phyloP scores from a whole-genome alignment of 345 rosid species.

The Brassica napus region Da-Ae NC_063436.1:12585001-12585500 shows the following conservation, averaged over 20 bases:
- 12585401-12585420: not conserved
- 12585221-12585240: slow-evolving; percentile 94
- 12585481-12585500: slow-evolving; percentile 92
- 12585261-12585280: slow-evolving; percentile 93
- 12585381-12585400: not conserved
- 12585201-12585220: slow-evolving; percentile 78
- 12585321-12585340: not conserved
- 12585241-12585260: slow-evolving; percentile 98
- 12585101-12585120: slow-evolving; percentile 25
- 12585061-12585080: not conserved
- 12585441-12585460: slow-evolving; percentile 75
- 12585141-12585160: slow-evolving; percentile 71
- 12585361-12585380: not conserved
- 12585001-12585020: slow-evolving; percentile 64
- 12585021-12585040: slow-evolving; percentile 66
- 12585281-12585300: not conserved
- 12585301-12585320: not conserved
- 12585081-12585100: slow-evolving; percentile 12
- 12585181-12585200: slow-evolving; percentile 93
- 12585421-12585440: slow-evolving; percentile 49
- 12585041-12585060: not conserved
- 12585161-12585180: slow-evolving; percentile 96
- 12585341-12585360: not conserved
- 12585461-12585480: slow-evolving; percentile 62
- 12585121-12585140: slow-evolving; percentile 65